Percentiles rank a stretch among this genome's conserved stretches.
These are phyloP conservation scores for Apiospora phragmitis DNA, from an alignment of 2,329 filamentous ascomycete species.

Conservation along the genomic window DNA sequence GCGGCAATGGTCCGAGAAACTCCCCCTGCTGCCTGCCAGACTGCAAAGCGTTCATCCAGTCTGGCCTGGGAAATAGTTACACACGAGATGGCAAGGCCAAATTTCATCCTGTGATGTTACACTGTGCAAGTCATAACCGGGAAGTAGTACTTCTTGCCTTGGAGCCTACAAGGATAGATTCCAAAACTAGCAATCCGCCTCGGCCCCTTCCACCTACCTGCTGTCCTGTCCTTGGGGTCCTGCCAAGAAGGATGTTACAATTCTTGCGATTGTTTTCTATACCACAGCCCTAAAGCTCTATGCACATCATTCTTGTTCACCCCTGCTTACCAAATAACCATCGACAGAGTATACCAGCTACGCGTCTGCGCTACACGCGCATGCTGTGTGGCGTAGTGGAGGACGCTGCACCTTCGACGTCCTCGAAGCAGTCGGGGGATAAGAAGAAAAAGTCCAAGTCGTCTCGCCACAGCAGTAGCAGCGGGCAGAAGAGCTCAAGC, in stretches of 20 bases:
- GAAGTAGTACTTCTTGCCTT: neutral
- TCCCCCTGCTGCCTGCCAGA: neutral
- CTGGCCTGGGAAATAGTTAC: neutral
- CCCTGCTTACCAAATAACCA: neutral
- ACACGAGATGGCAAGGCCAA: neutral
- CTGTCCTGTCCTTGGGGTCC: neutral
- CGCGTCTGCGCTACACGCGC: slow-evolving; percentile 56
- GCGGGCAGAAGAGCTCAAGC: slow-evolving; percentile 9
- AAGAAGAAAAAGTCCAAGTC: neutral
- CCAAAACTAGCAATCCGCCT: neutral
- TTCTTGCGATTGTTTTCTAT: neutral
- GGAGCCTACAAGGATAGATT: neutral
- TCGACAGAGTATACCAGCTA: slow-evolving; percentile 54
- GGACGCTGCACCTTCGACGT: slow-evolving; percentile 16
- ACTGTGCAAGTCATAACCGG: neutral
- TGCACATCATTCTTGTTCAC: neutral
- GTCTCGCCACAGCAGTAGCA: neutral
- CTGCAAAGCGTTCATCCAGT: neutral
- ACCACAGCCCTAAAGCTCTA: neutral
- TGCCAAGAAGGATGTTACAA: neutral
- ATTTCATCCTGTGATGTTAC: neutral
- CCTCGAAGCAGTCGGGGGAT: neutral
- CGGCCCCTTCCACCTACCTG: neutral
- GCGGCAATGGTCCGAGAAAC: neutral
- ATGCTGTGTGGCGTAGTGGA: slow-evolving; percentile 55